Evolutionary conservation across 1,284 basidiomycete genomes (phyloP).

Genomic region (Ustanciosporium gigantosporum): DNA sequence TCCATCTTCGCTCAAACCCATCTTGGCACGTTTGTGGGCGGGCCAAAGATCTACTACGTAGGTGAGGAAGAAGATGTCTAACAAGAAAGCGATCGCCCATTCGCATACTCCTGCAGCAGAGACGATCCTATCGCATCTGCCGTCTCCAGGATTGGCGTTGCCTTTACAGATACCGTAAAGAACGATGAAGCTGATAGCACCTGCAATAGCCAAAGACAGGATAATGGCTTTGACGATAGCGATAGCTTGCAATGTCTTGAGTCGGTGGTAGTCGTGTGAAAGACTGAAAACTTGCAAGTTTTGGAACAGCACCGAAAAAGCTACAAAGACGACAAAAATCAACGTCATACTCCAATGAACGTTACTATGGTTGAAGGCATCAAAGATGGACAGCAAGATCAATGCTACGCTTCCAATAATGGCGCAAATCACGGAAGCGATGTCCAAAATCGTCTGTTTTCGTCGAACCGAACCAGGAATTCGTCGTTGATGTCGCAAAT

Average conservation of each 20-base stretch:
- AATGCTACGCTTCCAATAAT: slow-evolving; percentile 62
- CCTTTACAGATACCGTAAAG: slow-evolving; percentile 60
- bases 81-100: slow-evolving; percentile 60
- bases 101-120: slow-evolving; percentile 62
- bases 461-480: slow-evolving; percentile 63
- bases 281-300: slow-evolving; percentile 63
- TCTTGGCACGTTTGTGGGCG: slow-evolving; percentile 29
- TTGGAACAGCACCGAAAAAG: slow-evolving; percentile 65
- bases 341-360: slow-evolving; percentile 65
- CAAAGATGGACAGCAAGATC: slow-evolving; percentile 62
- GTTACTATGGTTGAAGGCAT: slow-evolving; percentile 62
- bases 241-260: slow-evolving; percentile 62
- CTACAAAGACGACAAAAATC: slow-evolving; percentile 64
- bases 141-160: slow-evolving; percentile 25
- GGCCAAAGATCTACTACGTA: slow-evolving; percentile 60
- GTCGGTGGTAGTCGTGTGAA: slow-evolving; percentile 62
- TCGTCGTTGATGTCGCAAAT: slow-evolving; percentile 64
- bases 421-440: slow-evolving; percentile 63
- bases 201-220: slow-evolving; percentile 61
- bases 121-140: slow-evolving; percentile 63
- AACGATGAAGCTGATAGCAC: slow-evolving; percentile 64
- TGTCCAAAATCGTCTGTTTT: slow-evolving; percentile 61
- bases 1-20: slow-evolving; percentile 43
- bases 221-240: slow-evolving; percentile 64
- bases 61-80: slow-evolving; percentile 62